phyloP scores from a whole-genome alignment of 2,329 filamentous ascomycete species.

The Alternaria incomplexa region DNA sequence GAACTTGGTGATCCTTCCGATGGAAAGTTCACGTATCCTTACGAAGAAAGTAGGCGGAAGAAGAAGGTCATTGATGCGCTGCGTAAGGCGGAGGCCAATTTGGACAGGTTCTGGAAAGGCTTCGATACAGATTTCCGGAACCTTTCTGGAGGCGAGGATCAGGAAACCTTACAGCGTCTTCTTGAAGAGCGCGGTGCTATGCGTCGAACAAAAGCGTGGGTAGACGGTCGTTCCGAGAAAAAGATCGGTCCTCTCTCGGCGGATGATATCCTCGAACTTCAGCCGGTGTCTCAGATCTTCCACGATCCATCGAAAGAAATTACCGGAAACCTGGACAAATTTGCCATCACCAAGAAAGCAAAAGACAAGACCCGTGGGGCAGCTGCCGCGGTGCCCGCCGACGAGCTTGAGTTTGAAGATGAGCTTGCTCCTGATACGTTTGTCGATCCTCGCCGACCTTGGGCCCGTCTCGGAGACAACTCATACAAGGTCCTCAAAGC shows the following conservation, averaged over 20 bases:
- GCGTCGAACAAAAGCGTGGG: background rate
- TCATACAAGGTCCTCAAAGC: background rate
- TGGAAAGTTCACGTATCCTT: background rate
- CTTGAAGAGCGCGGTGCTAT: background rate
- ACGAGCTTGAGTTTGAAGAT: background rate
- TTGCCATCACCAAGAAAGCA: background rate
- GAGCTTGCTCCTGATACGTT: background rate
- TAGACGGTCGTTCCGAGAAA: background rate
- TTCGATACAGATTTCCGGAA: background rate
- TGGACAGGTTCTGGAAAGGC: background rate
- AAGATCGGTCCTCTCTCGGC: background rate
- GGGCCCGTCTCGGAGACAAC: background rate
- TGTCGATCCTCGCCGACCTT: background rate
- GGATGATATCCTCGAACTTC: background rate
- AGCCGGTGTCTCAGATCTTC: background rate
- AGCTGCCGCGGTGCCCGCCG: background rate
- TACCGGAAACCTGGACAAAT: background rate
- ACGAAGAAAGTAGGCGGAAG: background rate
- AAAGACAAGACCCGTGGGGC: background rate
- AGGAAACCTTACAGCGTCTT: background rate
- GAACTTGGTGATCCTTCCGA: background rate
- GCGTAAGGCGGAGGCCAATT: background rate
- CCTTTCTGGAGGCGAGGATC: background rate
- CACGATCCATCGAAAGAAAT: background rate
- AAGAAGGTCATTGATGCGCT: background rate